Conservation (phyloP, 2,329 filamentous ascomycete species). For the Myriosclerotinia curreyana region DNA sequence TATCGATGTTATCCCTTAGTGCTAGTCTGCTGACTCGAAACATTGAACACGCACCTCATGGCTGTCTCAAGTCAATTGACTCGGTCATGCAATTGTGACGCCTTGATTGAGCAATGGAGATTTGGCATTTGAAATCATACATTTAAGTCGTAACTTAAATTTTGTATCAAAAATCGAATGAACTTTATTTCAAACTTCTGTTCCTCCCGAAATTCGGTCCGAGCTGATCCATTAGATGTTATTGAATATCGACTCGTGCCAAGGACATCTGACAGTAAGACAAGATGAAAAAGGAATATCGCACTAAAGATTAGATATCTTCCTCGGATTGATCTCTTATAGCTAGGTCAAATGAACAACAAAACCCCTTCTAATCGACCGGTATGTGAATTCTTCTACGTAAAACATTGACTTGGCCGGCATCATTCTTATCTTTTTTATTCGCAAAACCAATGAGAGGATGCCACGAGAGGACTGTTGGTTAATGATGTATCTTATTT, state of each 20-base stretch:
- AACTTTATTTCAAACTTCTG: background rate
- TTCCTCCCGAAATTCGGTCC: background rate
- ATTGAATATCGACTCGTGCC: conserved; percentile 16
- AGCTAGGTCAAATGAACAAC: conserved; percentile 2
- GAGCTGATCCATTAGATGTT: background rate
- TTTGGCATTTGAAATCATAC: background rate
- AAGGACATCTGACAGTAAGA: conserved; percentile 18
- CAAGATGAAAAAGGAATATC: background rate
- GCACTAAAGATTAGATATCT: background rate
- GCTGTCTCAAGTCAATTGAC: conserved; percentile 9
- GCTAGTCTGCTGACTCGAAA: conserved; percentile 1
- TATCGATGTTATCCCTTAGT: background rate
- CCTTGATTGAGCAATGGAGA: background rate
- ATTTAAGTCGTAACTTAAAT: background rate
- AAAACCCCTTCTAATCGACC: background rate
- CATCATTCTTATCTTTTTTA: background rate
- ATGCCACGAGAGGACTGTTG: conserved; percentile 1
- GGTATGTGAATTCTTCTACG: background rate
- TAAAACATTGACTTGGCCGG: background rate
- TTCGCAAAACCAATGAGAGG: background rate
- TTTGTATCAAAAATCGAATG: background rate
- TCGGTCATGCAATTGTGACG: background rate
- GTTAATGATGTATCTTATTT: background rate
- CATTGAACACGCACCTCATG: background rate
- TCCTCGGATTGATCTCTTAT: background rate